Percentiles rank a stretch among this genome's conserved stretches.
Conservation (phyloP, 495 filamentous ascomycete species). For the Penicillium coprophilum region DNA sequence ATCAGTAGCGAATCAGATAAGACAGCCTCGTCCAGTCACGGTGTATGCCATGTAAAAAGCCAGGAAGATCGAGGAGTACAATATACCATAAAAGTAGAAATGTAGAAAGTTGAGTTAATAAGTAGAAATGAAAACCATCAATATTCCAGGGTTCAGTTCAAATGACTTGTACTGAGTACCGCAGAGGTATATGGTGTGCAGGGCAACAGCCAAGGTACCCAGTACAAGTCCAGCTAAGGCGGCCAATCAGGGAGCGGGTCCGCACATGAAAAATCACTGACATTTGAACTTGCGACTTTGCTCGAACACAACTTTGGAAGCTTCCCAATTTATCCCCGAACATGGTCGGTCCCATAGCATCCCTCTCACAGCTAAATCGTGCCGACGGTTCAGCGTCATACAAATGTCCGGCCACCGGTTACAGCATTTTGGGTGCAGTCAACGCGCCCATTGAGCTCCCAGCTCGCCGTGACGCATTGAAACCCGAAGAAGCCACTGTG, state of each 20-base stretch:
- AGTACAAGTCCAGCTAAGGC: slow-evolving; percentile 1
- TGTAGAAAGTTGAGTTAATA: no score
- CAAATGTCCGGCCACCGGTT: slow-evolving; percentile 65
- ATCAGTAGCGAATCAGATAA: neutral
- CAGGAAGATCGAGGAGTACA: no score
- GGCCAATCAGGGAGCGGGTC: slow-evolving; percentile 27
- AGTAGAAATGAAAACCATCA: neutral
- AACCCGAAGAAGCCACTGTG: slow-evolving; percentile 83
- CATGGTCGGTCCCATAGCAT: slow-evolving; percentile 42
- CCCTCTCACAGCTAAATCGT: slow-evolving; percentile 58
- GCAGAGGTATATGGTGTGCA: neutral
- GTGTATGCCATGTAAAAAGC: neutral
- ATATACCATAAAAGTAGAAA: no score
- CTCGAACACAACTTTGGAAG: slow-evolving; percentile 6
- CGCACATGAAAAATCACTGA: slow-evolving; percentile 32
- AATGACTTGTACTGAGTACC: neutral
- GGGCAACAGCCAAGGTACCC: neutral
- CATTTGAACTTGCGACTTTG: neutral
- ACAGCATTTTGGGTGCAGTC: slow-evolving; percentile 77
- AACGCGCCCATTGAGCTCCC: slow-evolving; percentile 90
- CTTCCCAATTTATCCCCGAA: slow-evolving; percentile 8
- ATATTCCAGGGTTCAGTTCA: no score
- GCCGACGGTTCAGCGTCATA: slow-evolving; percentile 89
- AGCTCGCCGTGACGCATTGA: slow-evolving; percentile 72
- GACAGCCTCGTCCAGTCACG: no score